Conservation (phyloP, 2,329 filamentous ascomycete species). For the Exophiala viscosa region DNA sequence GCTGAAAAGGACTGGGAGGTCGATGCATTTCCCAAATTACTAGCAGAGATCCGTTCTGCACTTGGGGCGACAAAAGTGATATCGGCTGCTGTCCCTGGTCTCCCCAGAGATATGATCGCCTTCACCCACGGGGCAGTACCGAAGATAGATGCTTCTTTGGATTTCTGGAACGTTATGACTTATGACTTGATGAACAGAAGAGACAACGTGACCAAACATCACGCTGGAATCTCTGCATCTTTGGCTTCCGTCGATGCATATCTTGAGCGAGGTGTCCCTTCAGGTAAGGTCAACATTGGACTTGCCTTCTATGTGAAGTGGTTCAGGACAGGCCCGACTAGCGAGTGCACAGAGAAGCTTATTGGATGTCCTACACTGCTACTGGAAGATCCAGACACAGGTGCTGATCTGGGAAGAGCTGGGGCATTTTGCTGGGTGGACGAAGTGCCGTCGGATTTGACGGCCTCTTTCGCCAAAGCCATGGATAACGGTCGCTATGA, state of each 20-base stretch:
- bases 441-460: slow-evolving; percentile 29
- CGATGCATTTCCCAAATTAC: slow-evolving; percentile 57
- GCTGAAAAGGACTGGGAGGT: slow-evolving; percentile 58
- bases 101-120: slow-evolving; percentile 64
- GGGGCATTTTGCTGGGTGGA: slow-evolving; percentile 48
- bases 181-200: slow-evolving; percentile 71
- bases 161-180: slow-evolving; percentile 68
- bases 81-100: slow-evolving; percentile 64
- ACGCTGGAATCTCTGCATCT: slow-evolving; percentile 59
- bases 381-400: slow-evolving; percentile 58
- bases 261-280: slow-evolving; percentile 52
- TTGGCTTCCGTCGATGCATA: slow-evolving; percentile 57
- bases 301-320: slow-evolving; percentile 69
- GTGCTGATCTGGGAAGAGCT: slow-evolving; percentile 55
- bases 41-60: slow-evolving; percentile 55
- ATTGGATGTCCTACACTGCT: slow-evolving; percentile 58
- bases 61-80: slow-evolving; percentile 59
- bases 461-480: slow-evolving; percentile 57
- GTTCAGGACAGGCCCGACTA: slow-evolving; percentile 54
- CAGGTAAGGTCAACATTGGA: slow-evolving; percentile 60
- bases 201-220: slow-evolving; percentile 61
- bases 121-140: slow-evolving; percentile 57
- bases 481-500: slow-evolving; percentile 55
- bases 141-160: slow-evolving; percentile 57
- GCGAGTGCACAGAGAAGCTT: slow-evolving; percentile 44